A percentile compares a stretch with the other conserved stretches of the same genome.
These are phyloP conservation scores for Perkinsus marinus DNA, from an alignment of 169 alveolate genomes.

Conservation along the genomic window DNA sequence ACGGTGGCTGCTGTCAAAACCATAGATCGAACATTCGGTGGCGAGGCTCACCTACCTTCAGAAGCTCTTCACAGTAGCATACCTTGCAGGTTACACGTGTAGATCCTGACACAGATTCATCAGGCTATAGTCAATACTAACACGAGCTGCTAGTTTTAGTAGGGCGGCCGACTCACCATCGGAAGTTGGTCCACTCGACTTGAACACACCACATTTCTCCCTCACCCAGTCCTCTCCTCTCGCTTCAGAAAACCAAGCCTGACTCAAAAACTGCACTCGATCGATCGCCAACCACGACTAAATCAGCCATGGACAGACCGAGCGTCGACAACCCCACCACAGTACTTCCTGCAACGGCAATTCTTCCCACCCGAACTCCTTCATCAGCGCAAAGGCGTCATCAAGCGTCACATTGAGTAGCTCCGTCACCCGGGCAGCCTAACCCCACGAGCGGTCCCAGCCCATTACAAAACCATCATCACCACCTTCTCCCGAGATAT, in stretches of 20 bases:
- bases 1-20: not conserved
- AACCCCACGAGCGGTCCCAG: not conserved
- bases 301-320: too few species aligned
- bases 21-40: not conserved
- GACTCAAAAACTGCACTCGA: not conserved
- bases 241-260: not conserved
- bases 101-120: not conserved
- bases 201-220: conserved; percentile 13
- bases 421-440: conserved; percentile 10
- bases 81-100: not conserved
- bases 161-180: conserved; percentile 22
- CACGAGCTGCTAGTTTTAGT: conserved; percentile 1
- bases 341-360: conserved; percentile 34
- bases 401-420: conserved; percentile 24
- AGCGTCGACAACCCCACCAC: too few species aligned
- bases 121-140: conserved; percentile 38
- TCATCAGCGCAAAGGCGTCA: conserved; percentile 36
- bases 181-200: conserved; percentile 1
- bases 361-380: conserved; percentile 43
- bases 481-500: not conserved
- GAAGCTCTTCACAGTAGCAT: not conserved
- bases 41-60: not conserved
- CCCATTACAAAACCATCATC: not conserved
- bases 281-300: too few species aligned
- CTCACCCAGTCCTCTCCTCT: conserved; percentile 2